These are phyloP conservation scores for Dovyalis caffra DNA, from an alignment of 345 rosid species.

Conservation along the genomic window DNA sequence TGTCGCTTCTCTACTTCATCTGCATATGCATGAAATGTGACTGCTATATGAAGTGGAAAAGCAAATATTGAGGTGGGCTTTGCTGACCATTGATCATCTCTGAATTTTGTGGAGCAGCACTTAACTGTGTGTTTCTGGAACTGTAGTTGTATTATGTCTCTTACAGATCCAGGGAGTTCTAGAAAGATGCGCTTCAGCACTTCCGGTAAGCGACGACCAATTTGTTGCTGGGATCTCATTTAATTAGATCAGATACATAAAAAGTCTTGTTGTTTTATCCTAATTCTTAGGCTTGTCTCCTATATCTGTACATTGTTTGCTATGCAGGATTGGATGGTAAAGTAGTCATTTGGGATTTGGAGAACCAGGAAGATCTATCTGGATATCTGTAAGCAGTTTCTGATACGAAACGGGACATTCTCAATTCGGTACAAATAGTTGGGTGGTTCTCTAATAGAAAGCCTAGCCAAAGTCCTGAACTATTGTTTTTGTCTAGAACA, in stretches of 20 bases:
- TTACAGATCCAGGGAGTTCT: constrained; percentile 43
- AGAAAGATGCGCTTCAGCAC: constrained; percentile 81
- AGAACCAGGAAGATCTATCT: constrained; percentile 57
- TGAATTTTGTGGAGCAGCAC: background rate
- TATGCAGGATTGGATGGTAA: constrained; percentile 85
- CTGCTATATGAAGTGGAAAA: background rate
- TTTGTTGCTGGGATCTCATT: background rate
- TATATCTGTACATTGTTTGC: background rate
- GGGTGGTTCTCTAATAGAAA: background rate
- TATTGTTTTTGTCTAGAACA: no score
- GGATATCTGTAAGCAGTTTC: constrained; percentile 27
- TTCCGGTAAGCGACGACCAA: constrained; percentile 52
- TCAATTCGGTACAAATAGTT: background rate
- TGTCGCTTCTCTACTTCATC: background rate
- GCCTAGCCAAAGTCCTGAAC: background rate
- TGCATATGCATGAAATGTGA: background rate
- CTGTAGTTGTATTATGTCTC: constrained; percentile 64
- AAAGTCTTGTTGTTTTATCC: background rate
- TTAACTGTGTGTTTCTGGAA: constrained; percentile 17
- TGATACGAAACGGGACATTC: background rate
- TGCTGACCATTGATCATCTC: background rate
- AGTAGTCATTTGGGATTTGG: constrained; percentile 82
- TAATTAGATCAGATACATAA: background rate
- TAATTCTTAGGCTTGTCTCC: background rate
- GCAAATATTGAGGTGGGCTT: background rate